Base-by-base conservation (phyloP, 2,329 filamentous ascomycete genomes). In the Daldinia eschscholtzii region DNA sequence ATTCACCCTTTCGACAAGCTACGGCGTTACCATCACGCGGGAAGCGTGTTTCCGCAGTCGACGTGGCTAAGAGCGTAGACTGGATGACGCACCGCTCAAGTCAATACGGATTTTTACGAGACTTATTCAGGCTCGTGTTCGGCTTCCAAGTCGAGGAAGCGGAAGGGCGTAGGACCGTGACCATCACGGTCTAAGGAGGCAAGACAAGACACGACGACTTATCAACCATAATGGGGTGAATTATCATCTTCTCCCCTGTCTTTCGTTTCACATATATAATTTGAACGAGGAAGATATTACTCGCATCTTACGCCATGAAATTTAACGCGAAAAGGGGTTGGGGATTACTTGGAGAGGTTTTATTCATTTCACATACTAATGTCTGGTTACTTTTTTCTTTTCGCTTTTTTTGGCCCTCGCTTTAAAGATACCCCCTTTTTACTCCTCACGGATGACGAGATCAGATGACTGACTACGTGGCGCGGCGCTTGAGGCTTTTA, bases 101-200 rank as follows among this genome's bases (percentile, higher is more conserved):
- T 64, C 89, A 94, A 74, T 96, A 96, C 79, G 84, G 84, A 7
- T 98, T 95, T 85, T 82, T 98, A 70, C 86, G 89, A 57, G 94
- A 97, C 75, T 83, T 98, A 13, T 98, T 93, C 81, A 87, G 88
- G 60, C 85, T 95, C 44, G 93, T 97, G 2, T 97, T 97, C 79
- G 92, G 93, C 3, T 95, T 95, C 76, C 88, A 91, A 55, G 81
- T 93, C 15, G 93, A 97, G 62, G 94, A 97, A 74, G 91, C 89
- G 0, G 89, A 91, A 53, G 82, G 85, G 61, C 85, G 91, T 71
- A 91, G 92, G 75, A 88, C 86, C 64, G 83, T 90, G 55, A 88
- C 86, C 67, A 91, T 92, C 66, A 81, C 81, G 18, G 83, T 91
- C 18, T 89, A 76, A 73, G 28, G 20, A 18, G 23, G 6, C 18